Base-by-base conservation (phyloP, 306 rosid species). In the Morella rubra region DNA sequence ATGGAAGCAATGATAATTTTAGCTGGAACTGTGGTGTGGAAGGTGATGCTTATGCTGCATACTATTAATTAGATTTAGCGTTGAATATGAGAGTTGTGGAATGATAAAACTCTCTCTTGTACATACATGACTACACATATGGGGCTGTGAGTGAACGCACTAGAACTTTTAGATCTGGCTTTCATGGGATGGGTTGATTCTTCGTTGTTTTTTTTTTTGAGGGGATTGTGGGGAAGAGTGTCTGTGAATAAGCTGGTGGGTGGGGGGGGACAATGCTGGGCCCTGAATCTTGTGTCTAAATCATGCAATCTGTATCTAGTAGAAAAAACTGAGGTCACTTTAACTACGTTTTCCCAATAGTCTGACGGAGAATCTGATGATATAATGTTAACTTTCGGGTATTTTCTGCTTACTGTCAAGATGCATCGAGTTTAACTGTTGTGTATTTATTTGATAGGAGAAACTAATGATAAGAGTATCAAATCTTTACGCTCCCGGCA, bases 11-110 rank as follows among this genome's bases (percentile, higher is more conserved):
- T 75, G 99, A 90, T 80, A 92, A 89, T 85, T 85, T 89, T 37
- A 92, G 99, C 86, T 92, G 97, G 99, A 95, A 95, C 78, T 95
- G 97, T 87, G 99, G 99, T 86, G 78, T 73, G 15, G 99, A 95
- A 90, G 99, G 99, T 95, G 44, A 68, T 40, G 73, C 81, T 72
- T 73, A 55, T 71, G 76, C 32, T 75, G 41, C 5, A 16, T 7
- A 1, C 41, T 64, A 40, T 15, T 41, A 18, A 7, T 64, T 64
- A 11, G 49, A 27, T 64, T 20, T 64, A 37, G 13, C 41, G 14
- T 8, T 40, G 70, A 16, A n/a, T 42, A 41, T 42, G 18, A 41
- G 16, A 41, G 45, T 37, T 12, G 13, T 42, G 71, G 42, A 42
- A 42, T 65, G 50, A 16, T 42, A 14, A 65, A 41, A 44, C 18